Evolutionary conservation across 441 rosid species (phyloP).

Genomic region (Croton setiger): DNA sequence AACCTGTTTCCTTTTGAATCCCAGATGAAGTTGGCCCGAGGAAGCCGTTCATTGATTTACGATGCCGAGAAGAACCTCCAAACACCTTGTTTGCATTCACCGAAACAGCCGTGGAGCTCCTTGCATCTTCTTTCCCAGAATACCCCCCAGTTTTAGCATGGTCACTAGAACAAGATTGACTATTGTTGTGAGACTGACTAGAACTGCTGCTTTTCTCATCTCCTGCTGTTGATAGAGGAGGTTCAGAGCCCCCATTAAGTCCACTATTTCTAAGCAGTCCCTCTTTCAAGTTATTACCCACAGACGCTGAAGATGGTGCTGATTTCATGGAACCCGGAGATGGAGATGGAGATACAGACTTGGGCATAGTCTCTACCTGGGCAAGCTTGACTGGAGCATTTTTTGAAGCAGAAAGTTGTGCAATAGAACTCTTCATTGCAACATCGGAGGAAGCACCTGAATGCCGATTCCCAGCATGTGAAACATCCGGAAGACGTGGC

Average conservation of each 20-base stretch:
- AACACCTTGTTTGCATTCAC: conserved; percentile 34
- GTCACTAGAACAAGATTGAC: conserved; percentile 69
- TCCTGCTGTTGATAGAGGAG: conserved; percentile 33
- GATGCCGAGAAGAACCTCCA: conserved; percentile 48
- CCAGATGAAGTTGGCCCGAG: conserved; percentile 34
- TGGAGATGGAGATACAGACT: conserved; percentile 44
- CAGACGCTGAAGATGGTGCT: conserved; percentile 41
- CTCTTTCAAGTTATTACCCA: conserved; percentile 41
- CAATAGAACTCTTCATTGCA: conserved; percentile 53
- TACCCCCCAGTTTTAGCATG: conserved; percentile 51
- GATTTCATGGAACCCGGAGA: conserved; percentile 59
- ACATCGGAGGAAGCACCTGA: conserved; percentile 59
- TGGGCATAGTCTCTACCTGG: conserved; percentile 48
- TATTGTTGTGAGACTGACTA: conserved; percentile 74
- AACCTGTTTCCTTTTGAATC: conserved; percentile 40
- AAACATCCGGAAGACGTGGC: conserved; percentile 50
- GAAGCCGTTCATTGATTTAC: conserved; percentile 54
- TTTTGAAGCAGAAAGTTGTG: conserved; percentile 59
- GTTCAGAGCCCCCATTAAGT: conserved; percentile 39
- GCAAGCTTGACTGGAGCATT: conserved; percentile 48
- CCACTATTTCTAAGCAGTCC: conserved; percentile 37
- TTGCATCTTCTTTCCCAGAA: conserved; percentile 57
- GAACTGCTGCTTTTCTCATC: conserved; percentile 81
- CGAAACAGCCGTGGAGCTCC: conserved; percentile 59
- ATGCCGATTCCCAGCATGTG: conserved; percentile 58